Evolutionary conservation across 108 stramenopile genomes (phyloP), one percentile per base, ranked within the genome.

Genomic region (Craspedostauros australis): DNA sequence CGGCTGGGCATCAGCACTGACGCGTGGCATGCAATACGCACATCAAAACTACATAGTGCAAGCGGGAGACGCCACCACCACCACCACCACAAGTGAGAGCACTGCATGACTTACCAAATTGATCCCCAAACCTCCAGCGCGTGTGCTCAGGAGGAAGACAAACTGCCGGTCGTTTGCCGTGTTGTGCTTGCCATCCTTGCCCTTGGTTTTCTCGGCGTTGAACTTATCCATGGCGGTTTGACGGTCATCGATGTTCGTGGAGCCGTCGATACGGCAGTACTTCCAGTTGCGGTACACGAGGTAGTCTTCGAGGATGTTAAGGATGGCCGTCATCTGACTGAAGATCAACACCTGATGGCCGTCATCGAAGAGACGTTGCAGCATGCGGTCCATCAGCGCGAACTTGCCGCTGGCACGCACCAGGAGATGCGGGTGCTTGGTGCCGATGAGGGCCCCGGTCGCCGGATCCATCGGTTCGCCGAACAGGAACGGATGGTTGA

Each of bases 271-370:
- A 4, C 97, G 80, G 66, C 91, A 94, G 60, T 92, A 96, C 16
- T 77, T 81, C 81, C 89, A 93, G 7, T 73, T 50, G 2, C 88
- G 73, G 19, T 54, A 82, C 36, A 72, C 45, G 23, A 95, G 57
- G 51, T 97, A 99, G 60, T 98, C 97, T 77, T 98, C 95, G 38
- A 99, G 76, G 30, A 99, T 76, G 55, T 95, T 93, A 25, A 99
- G 77, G 12, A 98, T 71, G 30, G 72, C 62, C 39, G 91, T 95
- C 93, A 98, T 98, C 64, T 99, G 99, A 54, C 93, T 93, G 67
- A 99, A 99, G 57, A 99, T 95, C 23, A 99, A 80, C 19, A 98
- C 96, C 53, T 96, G 96, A 60, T 99, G 96, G 46, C 92, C 94
- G 59, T 97, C 94, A 33, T 60, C 67, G 67, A 81, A 72, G 19